These are phyloP conservation scores for Astragalus membranaceus DNA, from an alignment of 306 rosid species.

Conservation along the genomic window DNA sequence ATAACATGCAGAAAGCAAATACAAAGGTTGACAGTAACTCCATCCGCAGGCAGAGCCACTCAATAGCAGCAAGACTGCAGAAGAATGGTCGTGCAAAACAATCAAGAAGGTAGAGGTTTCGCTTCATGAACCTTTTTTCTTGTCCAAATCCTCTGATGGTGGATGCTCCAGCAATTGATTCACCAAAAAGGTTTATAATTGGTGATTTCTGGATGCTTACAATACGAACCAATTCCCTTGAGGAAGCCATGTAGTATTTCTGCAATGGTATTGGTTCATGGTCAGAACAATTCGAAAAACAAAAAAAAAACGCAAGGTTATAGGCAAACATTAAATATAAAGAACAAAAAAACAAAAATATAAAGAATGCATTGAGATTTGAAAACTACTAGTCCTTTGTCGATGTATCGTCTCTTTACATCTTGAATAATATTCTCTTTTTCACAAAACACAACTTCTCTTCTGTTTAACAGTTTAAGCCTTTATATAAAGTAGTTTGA, in stretches of 20 bases:
- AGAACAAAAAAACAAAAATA: too few species aligned
- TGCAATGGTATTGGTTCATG: conserved; percentile 27
- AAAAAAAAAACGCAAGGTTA: neutral
- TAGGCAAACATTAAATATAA: conserved; percentile 3
- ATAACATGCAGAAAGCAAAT: conserved; percentile 93
- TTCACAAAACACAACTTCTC: neutral
- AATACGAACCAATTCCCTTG: conserved; percentile 95
- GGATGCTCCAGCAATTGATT: conserved; percentile 98
- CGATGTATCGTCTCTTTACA: neutral
- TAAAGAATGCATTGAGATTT: neutral
- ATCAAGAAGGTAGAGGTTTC: conserved; percentile 93
- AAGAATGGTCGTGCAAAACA: conserved; percentile 96
- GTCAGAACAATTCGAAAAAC: conserved; percentile 3
- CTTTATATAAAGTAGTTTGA: neutral
- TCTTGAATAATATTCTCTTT: neutral
- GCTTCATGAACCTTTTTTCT: conserved; percentile 91
- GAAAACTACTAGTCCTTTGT: neutral
- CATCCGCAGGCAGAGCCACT: conserved; percentile 99
- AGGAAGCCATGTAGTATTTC: conserved; percentile 99
- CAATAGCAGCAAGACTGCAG: conserved; percentile 98
- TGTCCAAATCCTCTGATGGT: conserved; percentile 98
- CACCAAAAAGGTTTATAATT: conserved; percentile 83
- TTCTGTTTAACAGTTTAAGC: neutral
- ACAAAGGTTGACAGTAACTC: conserved; percentile 90
- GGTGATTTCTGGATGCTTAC: conserved; percentile 99